Evolutionary conservation across 345 rosid genomes (phyloP).

Genomic region (Eutrema heterophyllum): DNA sequence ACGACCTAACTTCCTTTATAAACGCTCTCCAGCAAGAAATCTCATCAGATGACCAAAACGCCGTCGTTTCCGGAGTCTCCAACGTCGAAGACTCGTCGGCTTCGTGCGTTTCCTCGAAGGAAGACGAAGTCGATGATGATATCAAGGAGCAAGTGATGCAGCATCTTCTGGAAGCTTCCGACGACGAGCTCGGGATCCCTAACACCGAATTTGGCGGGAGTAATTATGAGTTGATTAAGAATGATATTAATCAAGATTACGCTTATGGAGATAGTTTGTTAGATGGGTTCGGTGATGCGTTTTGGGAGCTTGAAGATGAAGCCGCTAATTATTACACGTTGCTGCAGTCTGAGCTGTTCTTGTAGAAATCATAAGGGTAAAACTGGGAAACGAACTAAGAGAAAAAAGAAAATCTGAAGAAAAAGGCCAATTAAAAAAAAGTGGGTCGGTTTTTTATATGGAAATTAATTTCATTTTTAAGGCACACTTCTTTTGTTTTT

Average conservation of each 20-base stretch:
- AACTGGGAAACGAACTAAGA: background rate
- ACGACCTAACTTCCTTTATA: constrained; percentile 52
- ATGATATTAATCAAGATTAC: background rate
- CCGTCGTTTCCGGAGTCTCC: background rate
- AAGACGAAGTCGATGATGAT: constrained; percentile 29
- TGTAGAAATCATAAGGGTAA: constrained; percentile 27
- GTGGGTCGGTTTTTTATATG: constrained; percentile 17
- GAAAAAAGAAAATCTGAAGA: background rate
- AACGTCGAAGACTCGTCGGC: constrained; percentile 9
- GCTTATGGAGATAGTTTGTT: constrained; percentile 24
- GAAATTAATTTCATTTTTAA: constrained; percentile 22
- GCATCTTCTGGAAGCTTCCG: constrained; percentile 77
- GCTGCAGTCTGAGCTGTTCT: constrained; percentile 58
- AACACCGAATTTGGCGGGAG: constrained; percentile 28
- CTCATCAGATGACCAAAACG: constrained; percentile 30
- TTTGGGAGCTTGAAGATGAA: constrained; percentile 83
- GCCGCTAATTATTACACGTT: constrained; percentile 58
- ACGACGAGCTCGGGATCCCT: constrained; percentile 87
- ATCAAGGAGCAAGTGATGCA: constrained; percentile 57
- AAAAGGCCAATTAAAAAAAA: background rate
- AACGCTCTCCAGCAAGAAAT: constrained; percentile 55
- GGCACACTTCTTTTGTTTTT: constrained; percentile 13
- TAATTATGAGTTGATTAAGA: constrained; percentile 15
- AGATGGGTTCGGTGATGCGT: constrained; percentile 42
- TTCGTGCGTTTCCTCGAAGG: constrained; percentile 21